Evolutionary conservation across 306 rosid genomes (phyloP).

Genomic region (Medicago ruthenica): DNA sequence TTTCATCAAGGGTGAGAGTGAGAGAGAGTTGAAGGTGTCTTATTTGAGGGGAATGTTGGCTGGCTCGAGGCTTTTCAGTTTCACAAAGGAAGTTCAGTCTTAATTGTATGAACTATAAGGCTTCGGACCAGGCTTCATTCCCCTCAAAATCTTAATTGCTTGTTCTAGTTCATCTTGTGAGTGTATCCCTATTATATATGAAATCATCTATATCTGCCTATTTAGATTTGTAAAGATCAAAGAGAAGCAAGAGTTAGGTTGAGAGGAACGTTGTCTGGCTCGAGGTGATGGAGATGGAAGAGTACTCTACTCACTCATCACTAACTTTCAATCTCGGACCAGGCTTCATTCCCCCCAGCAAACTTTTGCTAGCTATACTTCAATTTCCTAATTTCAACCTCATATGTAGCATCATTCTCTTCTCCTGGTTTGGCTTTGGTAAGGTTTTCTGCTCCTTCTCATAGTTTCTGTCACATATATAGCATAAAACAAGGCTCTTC

Average conservation of each 20-base stretch:
- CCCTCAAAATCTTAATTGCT: constrained; percentile 54
- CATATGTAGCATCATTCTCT: neutral
- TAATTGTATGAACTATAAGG: constrained; percentile 46
- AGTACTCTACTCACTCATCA: neutral
- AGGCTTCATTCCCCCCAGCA: constrained; percentile 89
- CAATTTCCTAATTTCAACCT: neutral
- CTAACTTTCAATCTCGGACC: constrained; percentile 68
- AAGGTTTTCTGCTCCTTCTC: constrained; percentile 41
- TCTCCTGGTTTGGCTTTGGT: neutral
- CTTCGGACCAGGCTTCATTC: constrained; percentile 99
- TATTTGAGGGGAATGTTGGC: constrained; percentile 91
- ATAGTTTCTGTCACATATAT: neutral
- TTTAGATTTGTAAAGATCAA: neutral
- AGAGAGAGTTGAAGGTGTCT: neutral
- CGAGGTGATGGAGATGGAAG: constrained; percentile 52
- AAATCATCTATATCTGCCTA: neutral
- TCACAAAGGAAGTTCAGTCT: constrained; percentile 29
- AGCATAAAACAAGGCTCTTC: too few species aligned
- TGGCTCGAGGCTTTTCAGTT: constrained; percentile 79
- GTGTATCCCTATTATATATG: too few species aligned
- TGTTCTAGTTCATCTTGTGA: neutral
- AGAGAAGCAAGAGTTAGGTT: constrained; percentile 52
- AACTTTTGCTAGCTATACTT: constrained; percentile 38
- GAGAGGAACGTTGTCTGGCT: constrained; percentile 86
- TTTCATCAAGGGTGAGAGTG: constrained; percentile 8